A percentile compares a stretch with the other conserved stretches of the same genome.
Conservation (phyloP, 805 yeast genomes). For the Wickerhamiella qilinensis region DNA sequence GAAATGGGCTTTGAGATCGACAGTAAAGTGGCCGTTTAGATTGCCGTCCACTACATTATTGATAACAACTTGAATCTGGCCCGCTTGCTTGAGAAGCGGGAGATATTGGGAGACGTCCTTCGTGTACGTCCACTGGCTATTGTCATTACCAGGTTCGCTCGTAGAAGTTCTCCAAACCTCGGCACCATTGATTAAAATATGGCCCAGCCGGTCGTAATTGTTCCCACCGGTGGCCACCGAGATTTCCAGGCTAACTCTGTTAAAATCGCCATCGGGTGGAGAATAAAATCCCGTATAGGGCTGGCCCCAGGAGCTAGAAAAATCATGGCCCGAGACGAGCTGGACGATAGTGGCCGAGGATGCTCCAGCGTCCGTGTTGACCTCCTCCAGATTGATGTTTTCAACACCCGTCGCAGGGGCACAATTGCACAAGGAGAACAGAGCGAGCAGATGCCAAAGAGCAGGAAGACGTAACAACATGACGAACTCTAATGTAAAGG, state of each 20-base stretch:
- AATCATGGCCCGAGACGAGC: slow-evolving; percentile 15
- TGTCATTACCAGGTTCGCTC: slow-evolving; percentile 49
- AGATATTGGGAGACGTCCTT: slow-evolving; percentile 55
- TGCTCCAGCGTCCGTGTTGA: not conserved
- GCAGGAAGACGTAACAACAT: no score
- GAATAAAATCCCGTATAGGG: slow-evolving; percentile 18
- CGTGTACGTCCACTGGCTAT: slow-evolving; percentile 31
- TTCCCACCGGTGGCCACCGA: slow-evolving; percentile 20
- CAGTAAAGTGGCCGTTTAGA: slow-evolving; percentile 45
- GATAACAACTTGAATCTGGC: slow-evolving; percentile 37
- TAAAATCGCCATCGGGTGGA: slow-evolving; percentile 21
- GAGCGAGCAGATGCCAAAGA: not conserved
- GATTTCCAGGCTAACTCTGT: slow-evolving; percentile 22
- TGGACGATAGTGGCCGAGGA: not conserved
- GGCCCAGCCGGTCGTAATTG: slow-evolving; percentile 26
- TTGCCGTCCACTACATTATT: slow-evolving; percentile 39
- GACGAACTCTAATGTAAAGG: no score
- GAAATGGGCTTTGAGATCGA: slow-evolving; percentile 36
- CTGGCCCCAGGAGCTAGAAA: slow-evolving; percentile 22
- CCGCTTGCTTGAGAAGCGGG: slow-evolving; percentile 29
- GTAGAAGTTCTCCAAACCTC: slow-evolving; percentile 68
- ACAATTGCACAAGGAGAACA: not conserved
- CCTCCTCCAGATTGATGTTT: not conserved
- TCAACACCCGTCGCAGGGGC: no score
- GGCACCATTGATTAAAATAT: slow-evolving; percentile 34